A percentile compares a stretch with the other conserved stretches of the same genome.
phyloP scores from a whole-genome alignment of 1,139 yeast genomes.

The Arxiozyma slooffiae region DNA sequence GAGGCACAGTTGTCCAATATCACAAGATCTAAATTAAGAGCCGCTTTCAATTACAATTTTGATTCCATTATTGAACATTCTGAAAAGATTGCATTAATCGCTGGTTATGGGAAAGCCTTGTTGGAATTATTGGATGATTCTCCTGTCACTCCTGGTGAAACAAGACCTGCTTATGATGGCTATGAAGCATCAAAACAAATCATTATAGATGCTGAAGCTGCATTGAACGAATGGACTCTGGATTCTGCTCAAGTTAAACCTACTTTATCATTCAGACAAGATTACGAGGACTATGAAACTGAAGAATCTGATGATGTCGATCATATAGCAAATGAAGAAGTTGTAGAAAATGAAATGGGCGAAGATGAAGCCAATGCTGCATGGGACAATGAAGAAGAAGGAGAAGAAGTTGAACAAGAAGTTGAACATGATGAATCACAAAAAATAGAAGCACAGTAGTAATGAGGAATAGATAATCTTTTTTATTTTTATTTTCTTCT shows the following conservation, averaged over 20 bases:
- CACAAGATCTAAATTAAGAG: conserved; percentile 95
- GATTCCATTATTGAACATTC: conserved; percentile 94
- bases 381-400: not conserved
- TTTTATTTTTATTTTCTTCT: too few relatives aligned
- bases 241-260: conserved; percentile 95
- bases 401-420: not conserved
- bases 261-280: conserved; percentile 76
- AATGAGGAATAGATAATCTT: too few relatives aligned
- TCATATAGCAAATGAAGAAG: not conserved
- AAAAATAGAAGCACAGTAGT: not conserved
- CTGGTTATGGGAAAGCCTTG: conserved; percentile 96
- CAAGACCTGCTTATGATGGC: conserved; percentile 96
- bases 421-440: conserved; percentile 1
- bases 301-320: conserved; percentile 29
- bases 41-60: conserved; percentile 93
- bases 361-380: conserved; percentile 22
- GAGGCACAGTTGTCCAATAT: conserved; percentile 97
- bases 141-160: conserved; percentile 98
- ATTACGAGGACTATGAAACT: conserved; percentile 50
- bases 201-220: conserved; percentile 92
- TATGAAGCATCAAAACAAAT: conserved; percentile 97
- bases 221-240: conserved; percentile 92
- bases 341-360: not conserved
- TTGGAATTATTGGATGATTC: conserved; percentile 91
- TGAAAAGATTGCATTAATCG: conserved; percentile 91